phyloP scores from a whole-genome alignment of 805 yeast genomes.

The Myxozyma mucilagina region DNA sequence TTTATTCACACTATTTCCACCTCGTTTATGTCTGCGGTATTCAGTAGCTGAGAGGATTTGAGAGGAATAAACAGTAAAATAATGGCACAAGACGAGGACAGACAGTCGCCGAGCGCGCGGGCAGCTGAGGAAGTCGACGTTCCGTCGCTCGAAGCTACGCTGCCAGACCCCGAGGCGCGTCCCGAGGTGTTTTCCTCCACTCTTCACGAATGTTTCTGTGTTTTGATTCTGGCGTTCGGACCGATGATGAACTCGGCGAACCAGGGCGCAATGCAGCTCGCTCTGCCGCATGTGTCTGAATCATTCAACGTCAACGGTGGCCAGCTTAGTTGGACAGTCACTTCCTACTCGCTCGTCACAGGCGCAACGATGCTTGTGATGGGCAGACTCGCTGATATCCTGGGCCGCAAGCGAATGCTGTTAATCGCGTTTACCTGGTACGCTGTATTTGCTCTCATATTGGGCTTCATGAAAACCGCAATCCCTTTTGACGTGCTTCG shows the following conservation, averaged over 20 bases:
- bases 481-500: conserved; percentile 45
- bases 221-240: conserved; percentile 43
- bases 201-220: conserved; percentile 42
- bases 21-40: no score
- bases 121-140: background rate
- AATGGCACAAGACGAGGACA: background rate
- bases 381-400: conserved; percentile 50
- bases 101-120: background rate
- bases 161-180: conserved; percentile 34
- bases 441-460: conserved; percentile 41
- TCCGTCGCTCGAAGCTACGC: background rate
- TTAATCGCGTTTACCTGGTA: conserved; percentile 41
- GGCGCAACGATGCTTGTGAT: conserved; percentile 48
- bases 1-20: no score
- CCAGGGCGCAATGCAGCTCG: conserved; percentile 44
- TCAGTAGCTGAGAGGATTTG: no score
- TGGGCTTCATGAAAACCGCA: conserved; percentile 39
- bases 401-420: conserved; percentile 48
- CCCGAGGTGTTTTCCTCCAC: conserved; percentile 43
- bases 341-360: conserved; percentile 46
- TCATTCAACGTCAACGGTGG: conserved; percentile 47
- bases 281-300: conserved; percentile 42
- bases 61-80: no score
- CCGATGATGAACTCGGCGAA: conserved; percentile 46
- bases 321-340: conserved; percentile 47